Evolutionary conservation across 176 grass and related monocot species (phyloP), one percentile per base, ranked within the genome.

Genomic region (Raddia distichophylla): DNA sequence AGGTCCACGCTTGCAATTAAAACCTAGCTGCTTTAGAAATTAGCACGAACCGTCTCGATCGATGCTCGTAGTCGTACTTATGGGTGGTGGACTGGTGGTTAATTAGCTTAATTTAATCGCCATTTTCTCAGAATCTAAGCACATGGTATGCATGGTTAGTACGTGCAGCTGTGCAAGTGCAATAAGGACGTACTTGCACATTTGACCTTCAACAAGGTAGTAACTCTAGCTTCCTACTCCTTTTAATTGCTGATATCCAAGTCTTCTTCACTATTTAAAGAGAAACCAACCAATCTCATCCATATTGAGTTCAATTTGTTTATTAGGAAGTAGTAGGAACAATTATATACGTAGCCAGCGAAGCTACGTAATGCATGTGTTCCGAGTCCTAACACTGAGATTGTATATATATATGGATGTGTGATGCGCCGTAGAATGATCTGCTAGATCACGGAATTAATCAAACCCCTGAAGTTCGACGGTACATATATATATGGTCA

Each of bases 1-100:
- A 54, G 76, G 76, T 79, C 76, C 76, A 79, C 76, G 49, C 48
- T 67, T 67, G 76, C 61, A 67, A 79, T 66, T 66, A 79, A 75
- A 66, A 79, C 33, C 61, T 19, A 34, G 13, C 47, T 10, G 58
- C 58, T 37, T 65, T 35, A 37, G 60, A 64, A 78, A 64, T 34
- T 6, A 66, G 49, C 61, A 79, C 35, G 73, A 45, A 11, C 20
- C 54, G 43, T 62, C 14, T 62, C 45, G 58, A 63, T 63, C 58
- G 58, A 16, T 63, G 17, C 12, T 13, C 74, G 12, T 42, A 10
- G 1, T 27, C 3, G 37, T 27, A 50, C 3, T 5, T 27, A 27
- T 0, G 27, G 27, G 27, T 27, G 27, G 27, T 27, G 27, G 27
- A 27, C 27, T 27, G 27, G 22, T 40, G 60, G 46, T 19, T 77